A percentile compares a stretch with the other conserved stretches of the same genome.
phyloP scores from a whole-genome alignment of 768 basidiomycete genomes.

The Antrodiella citrinella region DNA sequence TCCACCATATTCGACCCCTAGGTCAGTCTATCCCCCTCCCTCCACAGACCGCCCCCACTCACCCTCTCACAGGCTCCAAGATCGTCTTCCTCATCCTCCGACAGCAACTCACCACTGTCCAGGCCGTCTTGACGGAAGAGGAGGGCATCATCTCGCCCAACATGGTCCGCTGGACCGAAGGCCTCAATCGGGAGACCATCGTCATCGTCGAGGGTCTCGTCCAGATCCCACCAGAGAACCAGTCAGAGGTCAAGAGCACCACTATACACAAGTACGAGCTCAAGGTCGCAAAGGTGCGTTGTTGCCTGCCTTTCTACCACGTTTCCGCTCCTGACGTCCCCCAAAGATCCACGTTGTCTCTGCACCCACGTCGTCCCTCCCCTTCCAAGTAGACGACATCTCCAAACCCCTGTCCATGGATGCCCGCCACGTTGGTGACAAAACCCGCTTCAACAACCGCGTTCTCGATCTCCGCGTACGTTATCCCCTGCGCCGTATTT shows the following conservation, averaged over 20 bases:
- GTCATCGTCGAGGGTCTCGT: conserved; percentile 82
- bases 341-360: conserved; percentile 18
- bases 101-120: conserved; percentile 77
- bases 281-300: conserved; percentile 64
- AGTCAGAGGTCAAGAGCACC: conserved; percentile 67
- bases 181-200: conserved; percentile 77
- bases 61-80: conserved; percentile 53
- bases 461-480: not conserved
- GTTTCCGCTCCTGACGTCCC: not conserved
- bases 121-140: conserved; percentile 69
- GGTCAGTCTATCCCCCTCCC: conserved; percentile 5
- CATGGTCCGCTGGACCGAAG: conserved; percentile 92
- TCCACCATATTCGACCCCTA: conserved; percentile 87
- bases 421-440: not conserved
- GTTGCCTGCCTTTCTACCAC: not conserved
- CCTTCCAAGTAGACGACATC: conserved; percentile 25
- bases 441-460: not conserved
- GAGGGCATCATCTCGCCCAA: conserved; percentile 79
- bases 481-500: too few species aligned
- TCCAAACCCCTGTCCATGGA: conserved; percentile 11
- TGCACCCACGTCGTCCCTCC: conserved; percentile 17
- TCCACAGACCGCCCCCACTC: not conserved
- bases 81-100: conserved; percentile 91
- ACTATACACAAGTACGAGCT: conserved; percentile 85
- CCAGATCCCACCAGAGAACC: conserved; percentile 63